phyloP scores from a whole-genome alignment of 179 eudicot species.

The Kewa caespitosa region DNA sequence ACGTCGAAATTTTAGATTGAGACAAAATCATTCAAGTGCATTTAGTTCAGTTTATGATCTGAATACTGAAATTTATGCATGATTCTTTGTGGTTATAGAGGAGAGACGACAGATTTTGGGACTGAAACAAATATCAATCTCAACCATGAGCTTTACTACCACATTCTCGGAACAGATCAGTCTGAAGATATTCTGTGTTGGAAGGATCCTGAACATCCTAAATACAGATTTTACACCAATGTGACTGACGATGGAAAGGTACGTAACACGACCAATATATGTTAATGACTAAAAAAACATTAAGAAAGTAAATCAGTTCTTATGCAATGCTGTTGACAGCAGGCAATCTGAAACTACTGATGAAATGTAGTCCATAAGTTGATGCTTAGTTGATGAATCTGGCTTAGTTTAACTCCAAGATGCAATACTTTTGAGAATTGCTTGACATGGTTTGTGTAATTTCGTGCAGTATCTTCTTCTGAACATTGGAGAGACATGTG shows the following conservation, averaged over 20 bases:
- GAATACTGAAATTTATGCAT: not conserved
- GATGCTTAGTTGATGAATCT: no score
- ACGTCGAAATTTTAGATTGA: not conserved
- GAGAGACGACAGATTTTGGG: slow-evolving; percentile 63
- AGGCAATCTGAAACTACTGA: no score
- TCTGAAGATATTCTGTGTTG: slow-evolving; percentile 86
- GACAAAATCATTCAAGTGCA: not conserved
- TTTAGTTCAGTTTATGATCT: not conserved
- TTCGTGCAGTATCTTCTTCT: slow-evolving; percentile 80
- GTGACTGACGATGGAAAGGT: slow-evolving; percentile 91
- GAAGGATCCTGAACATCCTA: slow-evolving; percentile 74
- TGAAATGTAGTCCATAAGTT: no score
- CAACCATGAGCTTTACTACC: slow-evolving; percentile 75
- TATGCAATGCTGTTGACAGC: no score
- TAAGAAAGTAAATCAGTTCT: no score
- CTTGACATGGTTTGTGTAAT: not conserved
- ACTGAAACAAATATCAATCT: slow-evolving; percentile 77
- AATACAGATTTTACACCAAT: slow-evolving; percentile 38
- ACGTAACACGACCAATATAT: slow-evolving; percentile 24
- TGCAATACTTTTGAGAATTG: not conserved
- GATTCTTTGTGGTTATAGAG: slow-evolving; percentile 32
- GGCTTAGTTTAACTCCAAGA: no score
- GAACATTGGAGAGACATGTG: slow-evolving; percentile 44
- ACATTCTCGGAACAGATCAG: slow-evolving; percentile 80
- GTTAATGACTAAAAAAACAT: no score